phyloP scores from a whole-genome alignment of 1,284 basidiomycete genomes.

The Phenoliferia sp. region DNA sequence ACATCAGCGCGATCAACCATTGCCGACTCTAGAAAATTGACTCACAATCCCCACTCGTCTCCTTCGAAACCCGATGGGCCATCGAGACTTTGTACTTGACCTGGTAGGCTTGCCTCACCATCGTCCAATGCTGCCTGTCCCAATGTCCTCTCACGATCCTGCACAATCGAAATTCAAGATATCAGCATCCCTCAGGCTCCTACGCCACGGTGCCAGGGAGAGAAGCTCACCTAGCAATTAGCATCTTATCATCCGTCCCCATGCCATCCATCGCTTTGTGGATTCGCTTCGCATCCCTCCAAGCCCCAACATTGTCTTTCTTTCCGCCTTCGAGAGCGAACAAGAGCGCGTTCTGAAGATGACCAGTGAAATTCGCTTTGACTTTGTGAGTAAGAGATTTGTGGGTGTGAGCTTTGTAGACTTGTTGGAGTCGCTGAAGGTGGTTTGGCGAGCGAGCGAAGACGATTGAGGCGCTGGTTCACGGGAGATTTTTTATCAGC shows the following conservation, averaged over 20 bases:
- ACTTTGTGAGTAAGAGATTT: slow-evolving; percentile 35
- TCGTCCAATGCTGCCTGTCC: background rate
- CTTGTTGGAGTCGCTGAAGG: slow-evolving; percentile 37
- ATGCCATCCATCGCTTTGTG: slow-evolving; percentile 1
- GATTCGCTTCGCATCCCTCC: background rate
- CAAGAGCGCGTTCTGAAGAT: slow-evolving; percentile 38
- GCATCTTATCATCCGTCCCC: background rate
- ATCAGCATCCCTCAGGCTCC: background rate
- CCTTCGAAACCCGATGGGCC: background rate
- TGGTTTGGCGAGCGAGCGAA: slow-evolving; percentile 38
- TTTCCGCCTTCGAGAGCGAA: slow-evolving; percentile 40
- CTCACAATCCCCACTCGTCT: background rate
- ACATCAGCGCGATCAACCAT: too few species aligned
- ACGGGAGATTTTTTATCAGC: background rate
- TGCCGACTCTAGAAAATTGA: background rate
- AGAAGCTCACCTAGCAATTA: background rate
- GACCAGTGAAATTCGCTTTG: slow-evolving; percentile 38
- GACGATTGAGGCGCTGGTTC: slow-evolving; percentile 38
- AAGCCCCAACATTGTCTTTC: slow-evolving; percentile 34
- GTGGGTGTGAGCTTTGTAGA: slow-evolving; percentile 35
- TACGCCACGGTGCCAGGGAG: background rate
- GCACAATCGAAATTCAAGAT: background rate
- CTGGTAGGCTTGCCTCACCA: background rate
- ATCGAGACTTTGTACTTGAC: background rate
- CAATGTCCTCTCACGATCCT: background rate